These are phyloP conservation scores for Plantago coronopus DNA, from an alignment of 305 asterid species.

Conservation along the genomic window DNA sequence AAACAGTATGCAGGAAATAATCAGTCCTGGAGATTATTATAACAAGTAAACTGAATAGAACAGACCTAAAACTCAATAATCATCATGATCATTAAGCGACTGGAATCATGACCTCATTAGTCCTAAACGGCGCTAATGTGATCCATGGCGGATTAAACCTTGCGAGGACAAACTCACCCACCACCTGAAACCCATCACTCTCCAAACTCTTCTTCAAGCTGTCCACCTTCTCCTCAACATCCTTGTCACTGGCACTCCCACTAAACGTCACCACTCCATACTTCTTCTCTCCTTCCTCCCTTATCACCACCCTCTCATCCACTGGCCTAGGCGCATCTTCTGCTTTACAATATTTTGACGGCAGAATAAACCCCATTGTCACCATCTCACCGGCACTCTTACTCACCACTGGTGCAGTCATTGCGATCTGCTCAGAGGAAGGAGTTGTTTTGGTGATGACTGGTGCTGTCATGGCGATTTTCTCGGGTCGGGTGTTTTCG, in stretches of 20 bases:
- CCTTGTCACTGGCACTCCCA: conserved; percentile 57
- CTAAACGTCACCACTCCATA: conserved; percentile 76
- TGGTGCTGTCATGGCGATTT: conserved; percentile 71
- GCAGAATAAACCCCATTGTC: conserved; percentile 79
- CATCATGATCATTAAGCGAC: conserved; percentile 18
- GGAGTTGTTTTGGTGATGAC: conserved; percentile 55
- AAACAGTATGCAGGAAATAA: too few relatives aligned
- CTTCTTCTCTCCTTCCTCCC: conserved; percentile 74
- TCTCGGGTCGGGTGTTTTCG: conserved; percentile 61
- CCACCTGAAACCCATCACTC: conserved; percentile 64
- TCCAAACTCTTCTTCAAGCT: conserved; percentile 50
- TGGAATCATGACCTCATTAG: conserved; percentile 79
- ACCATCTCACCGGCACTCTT: conserved; percentile 38
- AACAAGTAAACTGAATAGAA: too few relatives aligned
- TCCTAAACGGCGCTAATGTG: conserved; percentile 66
- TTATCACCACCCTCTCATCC: conserved; percentile 71
- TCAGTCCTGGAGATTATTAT: too few relatives aligned
- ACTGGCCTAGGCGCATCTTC: conserved; percentile 79
- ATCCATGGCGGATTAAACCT: conserved; percentile 90
- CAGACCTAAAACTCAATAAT: too few relatives aligned
- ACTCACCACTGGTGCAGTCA: conserved; percentile 79
- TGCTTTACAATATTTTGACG: conserved; percentile 50
- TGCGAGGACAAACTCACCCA: conserved; percentile 66
- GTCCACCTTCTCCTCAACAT: conserved; percentile 65
- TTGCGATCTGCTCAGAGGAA: conserved; percentile 46